Conservation (phyloP, 225 moss, liverwort and hornwort species). For the Physcomitrellopsis africana region DNA sequence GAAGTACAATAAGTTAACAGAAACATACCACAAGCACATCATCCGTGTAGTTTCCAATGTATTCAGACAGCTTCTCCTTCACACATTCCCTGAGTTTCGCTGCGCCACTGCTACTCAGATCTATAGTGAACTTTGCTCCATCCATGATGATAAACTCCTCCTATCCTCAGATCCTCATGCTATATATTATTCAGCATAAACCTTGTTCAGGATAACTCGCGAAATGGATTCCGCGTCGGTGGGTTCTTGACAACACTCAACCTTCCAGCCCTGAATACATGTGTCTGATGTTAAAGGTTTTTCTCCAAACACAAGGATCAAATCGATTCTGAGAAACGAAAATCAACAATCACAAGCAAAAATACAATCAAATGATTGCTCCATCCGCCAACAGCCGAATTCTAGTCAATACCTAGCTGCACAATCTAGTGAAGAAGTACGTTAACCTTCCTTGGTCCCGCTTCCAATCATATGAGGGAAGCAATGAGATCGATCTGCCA, state of each 20-base stretch:
- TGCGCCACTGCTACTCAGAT: conserved; percentile 66
- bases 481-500: too few relatives aligned
- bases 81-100: conserved; percentile 73
- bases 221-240: conserved; percentile 18
- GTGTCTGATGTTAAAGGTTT: conserved; percentile 13
- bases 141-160: conserved; percentile 54
- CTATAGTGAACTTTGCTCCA: conserved; percentile 64
- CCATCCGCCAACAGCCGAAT: not conserved
- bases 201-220: conserved; percentile 24
- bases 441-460: too few relatives aligned
- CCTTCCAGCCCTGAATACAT: conserved; percentile 35
- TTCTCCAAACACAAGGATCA: conserved; percentile 11
- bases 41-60: conserved; percentile 79
- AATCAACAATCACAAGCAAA: not conserved
- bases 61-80: conserved; percentile 78
- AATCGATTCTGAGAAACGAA: not conserved
- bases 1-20: conserved; percentile 15
- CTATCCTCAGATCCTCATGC: conserved; percentile 49
- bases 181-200: conserved; percentile 29
- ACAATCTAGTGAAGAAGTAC: too few relatives aligned
- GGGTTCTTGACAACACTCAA: conserved; percentile 24
- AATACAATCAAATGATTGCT: not conserved
- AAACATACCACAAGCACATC: conserved; percentile 84
- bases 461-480: too few relatives aligned
- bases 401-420: too few relatives aligned